Evolutionary conservation across 257 asterid genomes (phyloP).

Genomic region (Nicotiana tomentosiformis): DNA sequence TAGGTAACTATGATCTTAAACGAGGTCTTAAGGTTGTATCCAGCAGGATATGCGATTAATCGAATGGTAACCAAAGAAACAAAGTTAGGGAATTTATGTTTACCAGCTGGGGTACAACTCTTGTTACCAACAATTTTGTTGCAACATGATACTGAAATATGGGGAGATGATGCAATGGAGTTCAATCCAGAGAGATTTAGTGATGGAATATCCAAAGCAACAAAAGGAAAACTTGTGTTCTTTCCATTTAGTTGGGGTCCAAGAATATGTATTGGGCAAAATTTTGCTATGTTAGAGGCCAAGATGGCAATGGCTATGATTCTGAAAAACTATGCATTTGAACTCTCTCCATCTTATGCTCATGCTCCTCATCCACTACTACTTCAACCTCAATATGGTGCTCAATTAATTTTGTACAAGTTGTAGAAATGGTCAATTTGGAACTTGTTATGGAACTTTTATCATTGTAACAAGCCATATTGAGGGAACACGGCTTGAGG

Average conservation of each 20-base stretch:
- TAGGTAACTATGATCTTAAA: slow-evolving; percentile 19
- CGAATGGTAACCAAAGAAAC: slow-evolving; percentile 7
- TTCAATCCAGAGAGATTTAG: slow-evolving; percentile 26
- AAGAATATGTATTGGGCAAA: slow-evolving; percentile 19
- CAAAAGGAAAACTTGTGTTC: slow-evolving; percentile 16
- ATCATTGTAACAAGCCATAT: too few species aligned
- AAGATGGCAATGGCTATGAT: slow-evolving; percentile 15
- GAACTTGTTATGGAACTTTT: too few species aligned
- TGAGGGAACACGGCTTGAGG: too few species aligned
- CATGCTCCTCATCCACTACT: slow-evolving; percentile 17
- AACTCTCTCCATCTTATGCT: slow-evolving; percentile 17
- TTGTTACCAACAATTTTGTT: slow-evolving; percentile 8
- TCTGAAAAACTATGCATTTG: slow-evolving; percentile 11
- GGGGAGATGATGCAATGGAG: slow-evolving; percentile 26
- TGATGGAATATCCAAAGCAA: slow-evolving; percentile 19
- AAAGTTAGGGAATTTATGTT: slow-evolving; percentile 1
- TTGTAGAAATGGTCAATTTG: neutral
- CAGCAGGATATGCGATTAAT: neutral
- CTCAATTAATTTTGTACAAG: slow-evolving; percentile 15
- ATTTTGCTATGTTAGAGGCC: slow-evolving; percentile 17
- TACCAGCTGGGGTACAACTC: slow-evolving; percentile 8
- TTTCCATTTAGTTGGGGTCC: slow-evolving; percentile 25
- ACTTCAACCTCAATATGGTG: slow-evolving; percentile 24
- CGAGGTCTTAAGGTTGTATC: slow-evolving; percentile 23
- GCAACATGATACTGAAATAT: slow-evolving; percentile 18